Conservation (phyloP, 805 yeast genomes). For the Teunomyces pallodes region DNA sequence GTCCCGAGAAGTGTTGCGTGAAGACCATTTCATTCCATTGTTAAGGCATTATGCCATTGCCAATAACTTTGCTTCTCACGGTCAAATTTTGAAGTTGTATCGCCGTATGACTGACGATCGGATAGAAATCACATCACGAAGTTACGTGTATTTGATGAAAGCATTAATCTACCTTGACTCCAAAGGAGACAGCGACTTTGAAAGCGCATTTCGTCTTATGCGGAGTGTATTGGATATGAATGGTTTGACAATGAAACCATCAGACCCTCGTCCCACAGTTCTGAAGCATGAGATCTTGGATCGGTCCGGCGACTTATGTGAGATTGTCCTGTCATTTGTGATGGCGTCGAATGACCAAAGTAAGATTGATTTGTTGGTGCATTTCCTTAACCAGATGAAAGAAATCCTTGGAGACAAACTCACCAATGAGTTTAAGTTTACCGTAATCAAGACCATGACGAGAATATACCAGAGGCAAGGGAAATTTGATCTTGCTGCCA, state of each 20-base stretch:
- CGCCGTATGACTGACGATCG: constrained; percentile 30
- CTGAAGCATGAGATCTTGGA: constrained; percentile 4
- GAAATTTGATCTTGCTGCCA: constrained; percentile 18
- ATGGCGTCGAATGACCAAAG: constrained; percentile 12
- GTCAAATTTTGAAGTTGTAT: constrained; percentile 28
- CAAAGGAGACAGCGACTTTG: constrained; percentile 19
- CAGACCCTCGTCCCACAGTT: background rate
- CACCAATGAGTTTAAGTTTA: constrained; percentile 20
- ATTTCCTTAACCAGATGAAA: constrained; percentile 28
- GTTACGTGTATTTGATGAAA: constrained; percentile 30
- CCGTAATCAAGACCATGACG: constrained; percentile 29
- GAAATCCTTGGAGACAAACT: constrained; percentile 19
- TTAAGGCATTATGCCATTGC: constrained; percentile 18
- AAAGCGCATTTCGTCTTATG: constrained; percentile 29
- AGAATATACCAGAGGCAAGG: constrained; percentile 23
- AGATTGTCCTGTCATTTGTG: constrained; percentile 25
- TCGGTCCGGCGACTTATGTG: constrained; percentile 21
- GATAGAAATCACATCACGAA: constrained; percentile 22
- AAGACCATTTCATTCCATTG: constrained; percentile 30
- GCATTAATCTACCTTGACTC: constrained; percentile 27
- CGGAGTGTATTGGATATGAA: constrained; percentile 31
- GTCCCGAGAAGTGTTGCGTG: constrained; percentile 16
- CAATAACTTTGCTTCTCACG: constrained; percentile 17
- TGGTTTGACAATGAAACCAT: constrained; percentile 18
- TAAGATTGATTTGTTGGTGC: constrained; percentile 21